Evolutionary conservation across 1,139 yeast species (phyloP), one percentile per base, ranked within the genome.

Genomic region (Scheffersomyces titani): DNA sequence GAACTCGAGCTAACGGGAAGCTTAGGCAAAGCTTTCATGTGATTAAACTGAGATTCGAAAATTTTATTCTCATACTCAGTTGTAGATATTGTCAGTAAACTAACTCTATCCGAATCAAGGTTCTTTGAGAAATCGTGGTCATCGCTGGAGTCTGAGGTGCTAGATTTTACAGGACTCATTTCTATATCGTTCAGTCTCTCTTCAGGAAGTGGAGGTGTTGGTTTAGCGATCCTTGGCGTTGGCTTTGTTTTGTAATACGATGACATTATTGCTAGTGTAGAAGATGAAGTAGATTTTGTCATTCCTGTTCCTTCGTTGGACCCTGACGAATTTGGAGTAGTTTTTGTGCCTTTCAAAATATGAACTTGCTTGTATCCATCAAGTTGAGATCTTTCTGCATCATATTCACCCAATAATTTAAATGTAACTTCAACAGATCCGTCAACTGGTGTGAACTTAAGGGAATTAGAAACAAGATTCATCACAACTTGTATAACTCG

Each of bases 361-460:
- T 70, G 70, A 1, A 79, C 83, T 49, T 72, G 62, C 5, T 66
- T 63, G 58, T 64, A 76, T 50, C 71, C 64, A 13, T 63, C 69
- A 2, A 57, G 77, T 62, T 81, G 65, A 2, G 82, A 75, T 47
- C 67, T 66, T 21, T 64, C 71, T n/a, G 62, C 79, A 65, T 90
- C 96, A 67, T 89, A 89, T 66, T 86, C 90, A 21, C 96, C 96
- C 30, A 88, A 61, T n/a, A 89, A 72, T 61, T 80, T 83, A 60
- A 91, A 83, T 0, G 82, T 70, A 1, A 92, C 94, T 36, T 82
- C 82, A 18, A 94, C 96, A 18, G 83, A 80, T 1, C 98, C 98
- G 61, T 91, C 92, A 19, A 85, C 87, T 0, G 97, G 97, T 0
- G 98, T 92, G 66, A 93, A 93, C 67, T 93, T 93, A 61, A 93